Base-by-base conservation (phyloP, 305 asterid species). In the Solanum hybrid region DNA sequence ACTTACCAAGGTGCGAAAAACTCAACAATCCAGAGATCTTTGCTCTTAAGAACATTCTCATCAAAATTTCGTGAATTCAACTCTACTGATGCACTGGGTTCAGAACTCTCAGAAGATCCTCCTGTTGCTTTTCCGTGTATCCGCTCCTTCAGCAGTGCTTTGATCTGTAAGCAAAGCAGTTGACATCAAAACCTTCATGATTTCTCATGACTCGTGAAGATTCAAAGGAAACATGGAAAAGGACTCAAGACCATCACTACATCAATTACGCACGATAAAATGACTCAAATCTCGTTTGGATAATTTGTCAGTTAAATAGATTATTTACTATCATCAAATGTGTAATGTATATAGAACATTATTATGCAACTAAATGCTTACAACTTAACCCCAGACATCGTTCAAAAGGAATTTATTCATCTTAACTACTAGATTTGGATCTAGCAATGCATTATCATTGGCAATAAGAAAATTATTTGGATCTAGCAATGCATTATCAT, bases 1-100 rank as follows among this genome's bases (percentile, higher is more conserved):
- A 90, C 97, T 95, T 89, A 97, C 99, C 99, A 97, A 76, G 99
- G 98, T 90, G 99, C 98, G 91, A 95, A 97, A 94, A 97, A 97
- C 94, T 97, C 99, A 91, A 97, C 97, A 85, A 96, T 89, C 99
- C 99, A 97, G 75, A 97, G 94, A 22, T 97, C 99, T 92, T 97
- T 97, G 94, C 99, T 97, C 92, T 96, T 95, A 88, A 94, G 89
- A 76, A 97, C 98, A 94, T 94, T 67, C 89, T 95, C 99, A 90
- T 97, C 99, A 93, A 97, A 96, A 91, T 97, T 97, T 29, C 89
- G 89, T 5, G 98, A 95, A 93, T 95, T 97, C 92, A 97, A 91
- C 88, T 97, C 99, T 4, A 96, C 91, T 35, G 99, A 97, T 88
- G 95, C 96, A 92, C 95, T 97, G 78, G 98, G 93, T 90, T 97